Percentiles rank a stretch among this genome's conserved stretches.
phyloP scores from a whole-genome alignment of 106 monocot species.

The Dactylorhiza incarnata region DNA sequence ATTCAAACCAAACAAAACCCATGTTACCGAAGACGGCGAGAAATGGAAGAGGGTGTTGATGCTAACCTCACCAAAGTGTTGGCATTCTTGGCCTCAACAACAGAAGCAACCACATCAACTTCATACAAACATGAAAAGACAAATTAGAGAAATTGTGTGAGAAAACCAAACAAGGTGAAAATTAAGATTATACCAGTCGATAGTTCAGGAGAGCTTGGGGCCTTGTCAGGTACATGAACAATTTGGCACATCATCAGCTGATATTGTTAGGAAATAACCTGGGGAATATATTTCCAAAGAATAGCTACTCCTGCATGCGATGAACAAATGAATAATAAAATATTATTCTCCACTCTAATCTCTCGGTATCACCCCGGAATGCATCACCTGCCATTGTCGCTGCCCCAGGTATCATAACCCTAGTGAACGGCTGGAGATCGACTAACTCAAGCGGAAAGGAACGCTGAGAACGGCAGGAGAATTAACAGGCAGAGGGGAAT shows the following conservation, averaged over 20 bases:
- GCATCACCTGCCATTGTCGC: too few species aligned
- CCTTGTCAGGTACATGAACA: conserved; percentile 31
- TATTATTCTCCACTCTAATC: too few species aligned
- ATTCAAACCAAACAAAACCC: neutral
- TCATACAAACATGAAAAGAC: neutral
- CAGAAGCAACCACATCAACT: conserved; percentile 56
- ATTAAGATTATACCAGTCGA: conserved; percentile 14
- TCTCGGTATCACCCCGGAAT: too few species aligned
- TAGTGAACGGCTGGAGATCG: too few species aligned
- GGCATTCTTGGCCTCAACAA: conserved; percentile 58
- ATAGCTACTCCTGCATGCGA: too few species aligned
- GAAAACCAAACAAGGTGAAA: neutral
- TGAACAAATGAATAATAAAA: too few species aligned
- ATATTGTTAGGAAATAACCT: neutral
- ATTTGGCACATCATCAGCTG: conserved; percentile 45
- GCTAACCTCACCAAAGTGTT: conserved; percentile 52
- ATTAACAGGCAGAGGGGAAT: too few species aligned
- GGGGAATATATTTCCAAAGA: too few species aligned
- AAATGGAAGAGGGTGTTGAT: conserved; percentile 2
- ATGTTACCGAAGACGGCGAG: neutral
- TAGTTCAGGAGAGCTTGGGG: conserved; percentile 8
- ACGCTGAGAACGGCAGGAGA: too few species aligned
- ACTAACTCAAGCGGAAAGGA: too few species aligned
- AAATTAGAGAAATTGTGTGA: neutral
- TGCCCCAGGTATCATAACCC: too few species aligned